These are phyloP conservation scores for Baudoinia panamericana DNA, from an alignment of 495 filamentous ascomycete species.

Conservation along the genomic window DNA sequence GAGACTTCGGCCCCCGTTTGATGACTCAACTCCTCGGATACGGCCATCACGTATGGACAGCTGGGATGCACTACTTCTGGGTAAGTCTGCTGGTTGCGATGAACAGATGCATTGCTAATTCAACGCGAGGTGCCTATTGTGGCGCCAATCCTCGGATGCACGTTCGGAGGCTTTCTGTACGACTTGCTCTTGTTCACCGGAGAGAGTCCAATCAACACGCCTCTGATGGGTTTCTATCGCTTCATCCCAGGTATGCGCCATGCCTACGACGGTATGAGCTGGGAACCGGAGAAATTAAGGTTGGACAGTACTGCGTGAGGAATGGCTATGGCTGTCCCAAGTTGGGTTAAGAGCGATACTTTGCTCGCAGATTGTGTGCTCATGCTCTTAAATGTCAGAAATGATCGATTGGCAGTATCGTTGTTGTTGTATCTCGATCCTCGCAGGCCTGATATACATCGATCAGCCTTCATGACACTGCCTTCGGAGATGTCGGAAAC, in stretches of 20 bases:
- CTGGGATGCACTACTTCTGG: slow-evolving; percentile 53
- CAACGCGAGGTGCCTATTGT: slow-evolving; percentile 36
- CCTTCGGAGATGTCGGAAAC: too few species aligned
- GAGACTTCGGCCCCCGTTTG: slow-evolving; percentile 55
- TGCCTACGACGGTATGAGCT: slow-evolving; percentile 5
- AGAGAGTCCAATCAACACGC: slow-evolving; percentile 45
- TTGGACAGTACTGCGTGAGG: too few species aligned
- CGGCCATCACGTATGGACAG: slow-evolving; percentile 48
- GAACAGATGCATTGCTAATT: background rate
- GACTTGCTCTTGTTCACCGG: slow-evolving; percentile 50
- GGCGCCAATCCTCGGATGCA: slow-evolving; percentile 44
- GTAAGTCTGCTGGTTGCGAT: slow-evolving; percentile 25
- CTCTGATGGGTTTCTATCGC: slow-evolving; percentile 39
- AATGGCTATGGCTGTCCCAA: too few species aligned
- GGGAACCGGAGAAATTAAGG: slow-evolving; percentile 7
- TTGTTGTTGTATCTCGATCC: too few species aligned
- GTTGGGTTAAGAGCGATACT: too few species aligned
- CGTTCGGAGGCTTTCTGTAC: slow-evolving; percentile 49
- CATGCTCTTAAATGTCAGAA: too few species aligned
- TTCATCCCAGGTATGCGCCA: slow-evolving; percentile 16
- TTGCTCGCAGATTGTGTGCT: too few species aligned
- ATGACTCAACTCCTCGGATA: slow-evolving; percentile 50
- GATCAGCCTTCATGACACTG: too few species aligned
- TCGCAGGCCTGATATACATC: too few species aligned
- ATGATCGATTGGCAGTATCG: too few species aligned